These are phyloP conservation scores for Plasmodium relictum DNA, from an alignment of 169 alveolate species.

Conservation along the genomic window DNA sequence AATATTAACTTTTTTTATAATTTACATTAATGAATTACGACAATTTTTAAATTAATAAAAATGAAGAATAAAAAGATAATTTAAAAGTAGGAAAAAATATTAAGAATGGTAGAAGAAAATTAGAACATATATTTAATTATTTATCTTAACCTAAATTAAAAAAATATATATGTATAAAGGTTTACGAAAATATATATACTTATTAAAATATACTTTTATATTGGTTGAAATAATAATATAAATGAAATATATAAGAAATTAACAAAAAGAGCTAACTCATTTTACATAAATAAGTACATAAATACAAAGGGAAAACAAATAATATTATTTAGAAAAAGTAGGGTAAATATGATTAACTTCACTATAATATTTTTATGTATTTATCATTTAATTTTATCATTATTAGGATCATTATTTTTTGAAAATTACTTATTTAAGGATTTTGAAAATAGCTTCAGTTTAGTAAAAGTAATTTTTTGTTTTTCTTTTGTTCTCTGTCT, in stretches of 20 bases:
- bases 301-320: too few species aligned
- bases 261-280: too few species aligned
- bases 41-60: background rate
- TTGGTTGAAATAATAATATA: too few species aligned
- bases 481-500: constrained; percentile 53
- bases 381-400: constrained; percentile 22
- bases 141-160: background rate
- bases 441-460: constrained; percentile 51
- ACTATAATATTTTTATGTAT: constrained; percentile 18
- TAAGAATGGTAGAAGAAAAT: background rate
- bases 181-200: background rate
- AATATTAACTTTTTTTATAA: too few species aligned
- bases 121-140: background rate
- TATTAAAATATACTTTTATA: too few species aligned
- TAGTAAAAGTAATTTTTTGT: constrained; percentile 62
- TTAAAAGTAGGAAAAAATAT: background rate
- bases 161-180: background rate
- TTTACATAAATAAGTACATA: too few species aligned
- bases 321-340: background rate
- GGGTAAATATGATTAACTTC: constrained; percentile 20
- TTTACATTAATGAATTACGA: too few species aligned
- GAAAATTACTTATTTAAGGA: constrained; percentile 54
- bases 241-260: too few species aligned
- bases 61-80: background rate
- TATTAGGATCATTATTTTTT: constrained; percentile 45